Conservation (phyloP, 1,139 yeast genomes). For the Geotrichum histeridarum region DNA sequence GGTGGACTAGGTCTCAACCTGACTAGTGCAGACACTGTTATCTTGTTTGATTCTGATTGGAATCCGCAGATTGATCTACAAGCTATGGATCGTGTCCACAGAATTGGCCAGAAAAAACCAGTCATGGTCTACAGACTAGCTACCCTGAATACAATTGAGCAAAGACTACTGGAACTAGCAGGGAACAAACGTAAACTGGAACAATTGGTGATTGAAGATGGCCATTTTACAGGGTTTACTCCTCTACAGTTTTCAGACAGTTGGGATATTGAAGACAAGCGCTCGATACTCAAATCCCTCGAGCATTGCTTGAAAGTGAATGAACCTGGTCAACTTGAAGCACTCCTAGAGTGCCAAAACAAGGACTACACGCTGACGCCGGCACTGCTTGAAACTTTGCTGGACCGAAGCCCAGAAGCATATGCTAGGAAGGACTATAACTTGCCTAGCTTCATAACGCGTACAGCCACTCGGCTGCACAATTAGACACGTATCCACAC, state of each 20-base stretch:
- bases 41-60: constrained; percentile 91
- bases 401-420: constrained; percentile 5
- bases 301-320: neutral
- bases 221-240: constrained; percentile 59
- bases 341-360: neutral
- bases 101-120: constrained; percentile 85
- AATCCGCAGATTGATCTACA: constrained; percentile 95
- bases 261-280: neutral
- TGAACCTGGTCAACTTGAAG: constrained; percentile 5
- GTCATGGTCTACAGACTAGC: constrained; percentile 76
- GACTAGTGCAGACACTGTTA: constrained; percentile 82
- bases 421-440: neutral
- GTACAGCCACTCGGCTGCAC: neutral
- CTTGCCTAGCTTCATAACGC: neutral
- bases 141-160: constrained; percentile 75
- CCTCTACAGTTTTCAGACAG: neutral
- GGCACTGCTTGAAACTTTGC: neutral
- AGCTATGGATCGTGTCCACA: constrained; percentile 91
- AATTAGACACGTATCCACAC: no score
- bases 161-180: constrained; percentile 68
- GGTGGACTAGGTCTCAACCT: constrained; percentile 92
- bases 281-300: neutral
- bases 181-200: constrained; percentile 75
- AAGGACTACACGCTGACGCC: neutral
- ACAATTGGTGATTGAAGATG: constrained; percentile 76